These are phyloP conservation scores for Cytospora piceicola DNA, from an alignment of 2,329 filamentous ascomycete species.

Conservation along the genomic window DNA sequence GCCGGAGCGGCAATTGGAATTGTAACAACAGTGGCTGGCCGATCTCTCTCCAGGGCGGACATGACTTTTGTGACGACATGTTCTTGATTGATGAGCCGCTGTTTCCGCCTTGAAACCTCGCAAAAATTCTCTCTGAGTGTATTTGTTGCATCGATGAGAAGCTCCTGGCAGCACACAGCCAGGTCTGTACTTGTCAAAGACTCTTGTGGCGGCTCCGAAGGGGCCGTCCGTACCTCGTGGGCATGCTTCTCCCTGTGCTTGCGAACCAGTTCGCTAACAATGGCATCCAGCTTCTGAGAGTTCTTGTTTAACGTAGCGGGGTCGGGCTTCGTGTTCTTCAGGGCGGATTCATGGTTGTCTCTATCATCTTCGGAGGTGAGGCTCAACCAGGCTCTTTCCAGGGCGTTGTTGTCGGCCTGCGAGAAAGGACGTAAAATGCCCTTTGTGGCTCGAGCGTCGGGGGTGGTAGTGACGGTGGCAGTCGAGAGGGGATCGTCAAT, in stretches of 20 bases:
- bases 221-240: constrained; percentile 40
- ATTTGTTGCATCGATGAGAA: constrained; percentile 51
- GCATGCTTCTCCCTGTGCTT: constrained; percentile 54
- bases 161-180: constrained; percentile 53
- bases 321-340: constrained; percentile 40
- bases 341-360: constrained; percentile 50
- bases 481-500: constrained; percentile 88
- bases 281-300: constrained; percentile 41
- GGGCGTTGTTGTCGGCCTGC: constrained; percentile 73
- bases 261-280: constrained; percentile 49
- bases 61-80: constrained; percentile 53
- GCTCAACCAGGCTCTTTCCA: constrained; percentile 77
- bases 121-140: constrained; percentile 57
- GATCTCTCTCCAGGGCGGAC: constrained; percentile 34
- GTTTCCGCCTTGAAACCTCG: constrained; percentile 48
- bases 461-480: constrained; percentile 52
- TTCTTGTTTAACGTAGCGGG: constrained; percentile 42
- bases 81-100: constrained; percentile 47
- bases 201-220: constrained; percentile 37
- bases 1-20: constrained; percentile 9
- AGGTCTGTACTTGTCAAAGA: constrained; percentile 39
- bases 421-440: constrained; percentile 77
- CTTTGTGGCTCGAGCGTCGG: constrained; percentile 57
- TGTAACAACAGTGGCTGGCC: constrained; percentile 22
- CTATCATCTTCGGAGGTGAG: constrained; percentile 56